Evolutionary conservation across 148 eudicot genomes (phyloP), one percentile per base, ranked within the genome.

Genomic region (Camellia sinensis): DNA sequence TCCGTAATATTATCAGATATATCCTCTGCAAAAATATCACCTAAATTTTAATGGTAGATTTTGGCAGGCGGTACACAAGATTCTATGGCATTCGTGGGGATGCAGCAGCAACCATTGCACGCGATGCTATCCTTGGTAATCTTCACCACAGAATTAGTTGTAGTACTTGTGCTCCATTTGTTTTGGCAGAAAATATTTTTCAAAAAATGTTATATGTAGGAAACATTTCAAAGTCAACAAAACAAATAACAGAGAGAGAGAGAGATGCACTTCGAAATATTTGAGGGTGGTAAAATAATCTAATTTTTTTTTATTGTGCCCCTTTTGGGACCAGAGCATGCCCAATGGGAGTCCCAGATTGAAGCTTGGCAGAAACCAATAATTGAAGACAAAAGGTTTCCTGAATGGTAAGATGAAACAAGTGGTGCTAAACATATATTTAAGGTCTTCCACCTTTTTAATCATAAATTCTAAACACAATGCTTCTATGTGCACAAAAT

Each of bases 311-410:
- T 21, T 76, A 22, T 12, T 14, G 18, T 19, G 37, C 17, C 41
- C 17, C 60, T 37, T 78, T 54, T 21, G 60, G 1, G 19, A 50
- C 64, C 52, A 81, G 84, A 81, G 71, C 84, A 81, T 71, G 59
- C 21, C 18, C 67, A 64, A 18, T 81, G 99, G 99, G 99, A 95
- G 83, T 85, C 94, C 74, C 87, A 92, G 84, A 93, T 95, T 65
- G 99, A 95, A 88, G 94, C 92, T 76, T 95, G 99, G 99, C 99
- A 95, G 80, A 87, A 74, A 77, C 91, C 97, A 72, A 83, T 87
- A 82, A 91, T 95, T 73, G 95, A 88, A 80, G 97, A 95, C 85
- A 90, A 89, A 80, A 89, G 89, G 75, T 83, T 90, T 85, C 99
- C 99, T 50, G 94, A 93, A 86, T 95, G 99, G 99, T 95, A 71